Base-by-base conservation (phyloP, 2,329 filamentous ascomycete species). In the Cladosporium velox region DNA sequence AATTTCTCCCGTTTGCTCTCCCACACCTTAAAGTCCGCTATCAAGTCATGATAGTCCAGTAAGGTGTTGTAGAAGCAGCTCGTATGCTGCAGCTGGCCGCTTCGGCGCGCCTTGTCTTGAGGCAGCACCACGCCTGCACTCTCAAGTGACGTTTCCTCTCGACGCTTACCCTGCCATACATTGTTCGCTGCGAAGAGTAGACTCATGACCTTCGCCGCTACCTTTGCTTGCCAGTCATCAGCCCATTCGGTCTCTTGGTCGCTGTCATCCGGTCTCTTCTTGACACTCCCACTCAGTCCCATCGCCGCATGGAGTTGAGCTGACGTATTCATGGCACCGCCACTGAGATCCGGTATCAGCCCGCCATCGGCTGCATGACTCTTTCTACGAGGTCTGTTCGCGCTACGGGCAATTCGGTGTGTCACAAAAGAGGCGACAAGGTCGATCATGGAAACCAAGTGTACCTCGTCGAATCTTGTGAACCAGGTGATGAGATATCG, bases 161-260 rank as follows among this genome's bases (percentile, higher is more conserved):
- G 67, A 11, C 67, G 68, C 35, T 64, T 68, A n/a, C 73, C 73
- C 58, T 75, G 73, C 74, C 76, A 79, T 59, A 73, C 83, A 67
- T 89, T 91, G 78, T 97, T 97, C 30, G 93, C 93, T 1, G 89
- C 86, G 74, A 96, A 96, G 1, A 97, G 77, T 26, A 97, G 78
- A 11, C 91, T 88, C 83, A 97, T 89, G 2, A 96, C 87, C 70
- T 90, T 88, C 3, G 92, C 89, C 8, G 90, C 90, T 12, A 91
- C 91, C 75, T 88, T 90, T 65, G 96, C 87, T 77, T 97, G 93
- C 93, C 93, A 97, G 74, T 97, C 93, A 66, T 94, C 91, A 24
- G 85, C 84, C 75, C 95, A 96, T 0, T 87, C 79, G 32, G 81
- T 79, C 49, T 80, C 79, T 34, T 83, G 81, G 35, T 86, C 84